phyloP scores from a whole-genome alignment of 164 flowering plant genomes.

The Nymphaea colorata region DNA sequence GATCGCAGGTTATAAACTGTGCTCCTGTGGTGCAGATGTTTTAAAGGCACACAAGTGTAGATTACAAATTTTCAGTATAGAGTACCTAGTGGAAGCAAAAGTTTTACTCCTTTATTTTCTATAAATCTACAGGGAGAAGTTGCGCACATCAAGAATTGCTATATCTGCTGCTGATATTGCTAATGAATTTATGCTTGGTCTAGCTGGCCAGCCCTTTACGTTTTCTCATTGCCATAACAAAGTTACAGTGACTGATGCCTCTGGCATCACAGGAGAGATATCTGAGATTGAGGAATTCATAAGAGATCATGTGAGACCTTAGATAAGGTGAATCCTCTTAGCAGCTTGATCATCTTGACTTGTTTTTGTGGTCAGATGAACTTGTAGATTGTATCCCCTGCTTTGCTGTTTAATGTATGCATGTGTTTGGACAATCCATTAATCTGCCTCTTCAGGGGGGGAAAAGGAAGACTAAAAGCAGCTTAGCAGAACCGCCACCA shows the following conservation, averaged over 20 bases:
- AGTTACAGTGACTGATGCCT: constrained; percentile 64
- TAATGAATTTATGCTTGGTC: constrained; percentile 63
- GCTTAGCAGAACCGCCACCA: no score
- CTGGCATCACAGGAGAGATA: constrained; percentile 72
- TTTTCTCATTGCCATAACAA: constrained; percentile 77
- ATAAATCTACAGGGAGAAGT: constrained; percentile 53
- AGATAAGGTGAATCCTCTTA: background rate
- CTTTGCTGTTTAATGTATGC: background rate
- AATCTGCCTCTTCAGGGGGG: no score
- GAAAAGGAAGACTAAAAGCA: no score
- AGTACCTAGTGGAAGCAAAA: no score
- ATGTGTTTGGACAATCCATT: background rate
- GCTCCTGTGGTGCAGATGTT: no score
- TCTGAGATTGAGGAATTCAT: constrained; percentile 72
- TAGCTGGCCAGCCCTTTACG: constrained; percentile 59
- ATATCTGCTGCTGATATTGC: constrained; percentile 68
- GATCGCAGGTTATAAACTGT: no score
- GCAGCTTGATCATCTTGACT: no score
- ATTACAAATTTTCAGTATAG: no score
- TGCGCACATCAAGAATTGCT: constrained; percentile 71
- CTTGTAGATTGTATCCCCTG: no score
- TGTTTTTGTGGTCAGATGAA: no score
- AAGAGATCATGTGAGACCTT: constrained; percentile 59
- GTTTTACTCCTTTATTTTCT: background rate
- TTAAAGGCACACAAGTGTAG: no score